These are phyloP conservation scores for Ricinus communis DNA, from an alignment of 345 rosid genomes.

Conservation along the genomic window DNA sequence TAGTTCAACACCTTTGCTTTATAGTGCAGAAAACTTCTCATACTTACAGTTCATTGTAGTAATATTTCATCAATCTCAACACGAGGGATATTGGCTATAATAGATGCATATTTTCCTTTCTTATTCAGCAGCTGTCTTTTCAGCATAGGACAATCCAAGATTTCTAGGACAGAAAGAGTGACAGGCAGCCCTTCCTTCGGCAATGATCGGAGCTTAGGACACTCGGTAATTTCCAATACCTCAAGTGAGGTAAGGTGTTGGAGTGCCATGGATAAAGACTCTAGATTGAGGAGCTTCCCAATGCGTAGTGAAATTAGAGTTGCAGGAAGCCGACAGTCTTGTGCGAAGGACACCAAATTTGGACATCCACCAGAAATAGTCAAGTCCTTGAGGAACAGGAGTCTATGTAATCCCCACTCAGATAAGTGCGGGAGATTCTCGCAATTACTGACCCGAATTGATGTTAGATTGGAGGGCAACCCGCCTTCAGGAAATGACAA, in stretches of 20 bases:
- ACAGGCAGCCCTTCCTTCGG: background rate
- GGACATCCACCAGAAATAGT: background rate
- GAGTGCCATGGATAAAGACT: constrained; percentile 11
- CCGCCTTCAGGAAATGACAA: constrained; percentile 2
- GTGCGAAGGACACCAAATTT: constrained; percentile 7
- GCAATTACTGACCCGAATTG: background rate
- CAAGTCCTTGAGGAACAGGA: background rate
- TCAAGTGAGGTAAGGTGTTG: constrained; percentile 10
- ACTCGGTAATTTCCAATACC: background rate
- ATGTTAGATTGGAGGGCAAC: constrained; percentile 1
- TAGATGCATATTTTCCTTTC: constrained; percentile 7
- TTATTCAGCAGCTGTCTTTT: background rate
- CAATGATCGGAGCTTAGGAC: constrained; percentile 10
- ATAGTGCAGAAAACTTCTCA: background rate
- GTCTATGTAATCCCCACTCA: constrained; percentile 1
- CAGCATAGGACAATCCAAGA: background rate
- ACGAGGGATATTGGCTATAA: background rate
- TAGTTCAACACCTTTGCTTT: too few relatives aligned
- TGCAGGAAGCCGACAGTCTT: background rate
- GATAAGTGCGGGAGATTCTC: background rate
- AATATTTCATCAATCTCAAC: background rate
- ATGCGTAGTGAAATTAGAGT: background rate
- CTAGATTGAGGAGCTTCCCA: background rate
- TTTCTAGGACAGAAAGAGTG: background rate
- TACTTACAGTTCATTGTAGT: background rate